Conservation (phyloP, 352 stramenopile genomes). For the Blastocystis sp. region DNA sequence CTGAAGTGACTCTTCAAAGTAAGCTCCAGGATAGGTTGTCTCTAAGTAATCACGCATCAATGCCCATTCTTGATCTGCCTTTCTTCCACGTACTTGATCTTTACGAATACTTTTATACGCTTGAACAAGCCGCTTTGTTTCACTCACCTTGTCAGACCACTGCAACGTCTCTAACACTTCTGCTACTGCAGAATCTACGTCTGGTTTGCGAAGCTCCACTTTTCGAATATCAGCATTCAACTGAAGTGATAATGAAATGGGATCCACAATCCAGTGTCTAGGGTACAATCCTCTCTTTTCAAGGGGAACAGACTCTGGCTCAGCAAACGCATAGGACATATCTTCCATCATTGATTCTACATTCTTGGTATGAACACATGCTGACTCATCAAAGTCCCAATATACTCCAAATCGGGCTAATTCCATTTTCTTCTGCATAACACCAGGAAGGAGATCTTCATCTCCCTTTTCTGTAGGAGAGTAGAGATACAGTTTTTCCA, state of each 20-base stretch:
- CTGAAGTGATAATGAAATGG: constrained; percentile 8
- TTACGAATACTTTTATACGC: constrained; percentile 5
- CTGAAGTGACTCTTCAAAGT: not conserved
- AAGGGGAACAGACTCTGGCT: not conserved
- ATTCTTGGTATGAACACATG: not conserved
- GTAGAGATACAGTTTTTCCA: constrained; percentile 48
- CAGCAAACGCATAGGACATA: not conserved
- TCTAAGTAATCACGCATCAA: constrained; percentile 4
- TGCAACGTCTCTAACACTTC: not conserved
- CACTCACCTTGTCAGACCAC: constrained; percentile 16
- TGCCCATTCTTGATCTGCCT: not conserved
- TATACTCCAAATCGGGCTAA: constrained; percentile 37
- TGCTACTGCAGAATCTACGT: not conserved
- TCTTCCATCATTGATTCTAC: not conserved
- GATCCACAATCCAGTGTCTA: constrained; percentile 16
- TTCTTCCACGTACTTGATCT: constrained; percentile 24
- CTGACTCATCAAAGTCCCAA: constrained; percentile 50
- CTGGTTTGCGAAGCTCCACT: constrained; percentile 29
- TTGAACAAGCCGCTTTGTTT: not conserved
- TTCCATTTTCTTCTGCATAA: constrained; percentile 46
- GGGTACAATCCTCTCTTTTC: not conserved
- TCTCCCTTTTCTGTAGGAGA: not conserved
- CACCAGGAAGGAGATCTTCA: not conserved
- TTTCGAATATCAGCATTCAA: not conserved
- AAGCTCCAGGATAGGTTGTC: not conserved